Percentiles rank a stretch among this genome's conserved stretches.
These are phyloP conservation scores for Candida schatavii DNA, from an alignment of 805 yeast genomes.

Conservation along the genomic window DNA sequence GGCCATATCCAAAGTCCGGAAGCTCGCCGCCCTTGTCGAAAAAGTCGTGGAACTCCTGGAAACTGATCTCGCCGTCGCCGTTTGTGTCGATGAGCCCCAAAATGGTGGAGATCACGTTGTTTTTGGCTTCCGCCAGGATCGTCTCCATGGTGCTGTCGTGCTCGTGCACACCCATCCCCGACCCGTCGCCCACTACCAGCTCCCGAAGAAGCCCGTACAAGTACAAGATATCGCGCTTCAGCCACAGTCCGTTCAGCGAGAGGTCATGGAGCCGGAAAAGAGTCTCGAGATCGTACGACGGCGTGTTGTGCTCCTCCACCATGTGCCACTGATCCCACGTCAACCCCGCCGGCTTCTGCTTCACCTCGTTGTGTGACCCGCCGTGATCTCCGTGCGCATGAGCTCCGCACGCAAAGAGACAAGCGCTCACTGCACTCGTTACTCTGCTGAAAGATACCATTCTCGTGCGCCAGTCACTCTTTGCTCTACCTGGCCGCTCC, in stretches of 20 bases:
- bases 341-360: constrained; percentile 44
- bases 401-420: too few species aligned
- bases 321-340: constrained; percentile 89
- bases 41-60: constrained; percentile 69
- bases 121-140: constrained; percentile 53
- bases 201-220: constrained; percentile 77
- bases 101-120: constrained; percentile 53
- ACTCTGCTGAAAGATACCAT: too few species aligned
- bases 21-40: constrained; percentile 62
- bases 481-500: too few species aligned
- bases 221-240: constrained; percentile 63
- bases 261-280: constrained; percentile 83
- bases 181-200: constrained; percentile 79
- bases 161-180: constrained; percentile 82
- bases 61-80: constrained; percentile 59
- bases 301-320: constrained; percentile 82
- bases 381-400: constrained; percentile 5
- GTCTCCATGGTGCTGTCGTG: constrained; percentile 44
- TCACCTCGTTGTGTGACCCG: constrained; percentile 1
- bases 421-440: too few species aligned
- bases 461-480: too few species aligned
- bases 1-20: constrained; percentile 92
- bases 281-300: constrained; percentile 65
- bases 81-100: constrained; percentile 62
- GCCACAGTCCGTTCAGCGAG: constrained; percentile 54